Evolutionary conservation across 2,329 filamentous ascomycete species (phyloP).

Genomic region (Fusarium sp.): DNA sequence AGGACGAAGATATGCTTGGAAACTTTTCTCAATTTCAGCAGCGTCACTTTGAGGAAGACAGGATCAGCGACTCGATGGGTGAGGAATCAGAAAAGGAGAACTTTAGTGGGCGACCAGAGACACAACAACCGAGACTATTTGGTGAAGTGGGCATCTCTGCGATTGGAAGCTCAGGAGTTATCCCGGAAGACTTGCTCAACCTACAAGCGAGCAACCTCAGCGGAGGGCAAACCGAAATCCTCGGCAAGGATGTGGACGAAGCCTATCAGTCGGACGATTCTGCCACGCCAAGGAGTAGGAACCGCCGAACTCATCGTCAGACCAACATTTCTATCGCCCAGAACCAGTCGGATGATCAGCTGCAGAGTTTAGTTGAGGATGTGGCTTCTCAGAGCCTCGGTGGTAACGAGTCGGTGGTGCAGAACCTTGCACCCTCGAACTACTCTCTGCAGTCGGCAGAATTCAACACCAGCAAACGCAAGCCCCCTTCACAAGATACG

Average conservation of each 20-base stretch:
- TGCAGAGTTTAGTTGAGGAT: conserved; percentile 61
- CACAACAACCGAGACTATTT: conserved; percentile 56
- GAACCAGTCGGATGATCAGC: conserved; percentile 56
- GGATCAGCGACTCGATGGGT: conserved; percentile 54
- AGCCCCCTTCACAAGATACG: conserved; percentile 57
- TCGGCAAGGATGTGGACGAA: conserved; percentile 54
- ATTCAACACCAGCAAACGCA: conserved; percentile 63
- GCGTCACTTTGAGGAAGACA: conserved; percentile 48
- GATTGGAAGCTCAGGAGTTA: conserved; percentile 61
- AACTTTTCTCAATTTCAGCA: conserved; percentile 65
- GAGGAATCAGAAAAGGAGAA: conserved; percentile 86
- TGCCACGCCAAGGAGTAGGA: conserved; percentile 42
- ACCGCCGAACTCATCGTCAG: conserved; percentile 37
- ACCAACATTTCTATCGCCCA: conserved; percentile 52
- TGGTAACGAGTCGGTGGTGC: conserved; percentile 51
- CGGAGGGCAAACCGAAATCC: conserved; percentile 52
- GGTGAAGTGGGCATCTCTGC: conserved; percentile 64
- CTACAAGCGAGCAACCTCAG: conserved; percentile 55
- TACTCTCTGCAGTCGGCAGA: conserved; percentile 45
- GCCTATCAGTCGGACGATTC: conserved; percentile 56
- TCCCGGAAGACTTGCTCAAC: conserved; percentile 59
- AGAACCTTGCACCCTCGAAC: conserved; percentile 32
- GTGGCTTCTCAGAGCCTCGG: conserved; percentile 64
- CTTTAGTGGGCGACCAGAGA: conserved; percentile 67
- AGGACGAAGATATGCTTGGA: conserved; percentile 65